Evolutionary conservation across 78 protist genomes (phyloP), one percentile per base, ranked within the genome.

Genomic region (Dictyostelium firmibasis): DNA sequence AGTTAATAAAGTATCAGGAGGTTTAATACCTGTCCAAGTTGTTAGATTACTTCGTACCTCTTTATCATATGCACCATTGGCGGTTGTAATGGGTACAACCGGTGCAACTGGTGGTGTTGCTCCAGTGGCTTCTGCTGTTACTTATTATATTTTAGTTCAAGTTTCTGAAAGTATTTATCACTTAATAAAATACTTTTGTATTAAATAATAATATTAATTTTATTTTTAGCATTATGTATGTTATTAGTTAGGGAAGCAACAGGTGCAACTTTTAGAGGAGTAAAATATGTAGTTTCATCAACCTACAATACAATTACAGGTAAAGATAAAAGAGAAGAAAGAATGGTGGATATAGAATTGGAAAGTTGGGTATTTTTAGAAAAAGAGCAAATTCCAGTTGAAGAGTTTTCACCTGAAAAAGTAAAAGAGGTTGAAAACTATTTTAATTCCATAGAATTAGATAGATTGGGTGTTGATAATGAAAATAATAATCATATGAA

Each of bases 151-250:
- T 43, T 43, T 89, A 31, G 82, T 89, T 14, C 94, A 89, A 35
- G 72, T 89, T 23, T 89, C 94, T 20, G 94, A 89, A 41, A 81
- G 92, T 85, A 85, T 75, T 67, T 85, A 74, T 27, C 27, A 7
- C 3, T 27, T 35, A 36, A 35, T 74, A 13, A 14, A 10, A 13
- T 29, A 14, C 27, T 70, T 14, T 25, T 69, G 35, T 14, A 74
- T 4, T 33, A 74, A 57, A 27, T 33, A 14, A 64, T 64, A 20
- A 64, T 35, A 35, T 25, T 83, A 10, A 69, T 33, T 50, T 23
- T 23, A 20, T 36, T n/a, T 74, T 78, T 25, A 86, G 92, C 94
- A 69, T 23, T 89, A n/a, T 89, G 94, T 81, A 89, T 89, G 94
- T 18, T 89, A n/a, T 83, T 89, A 25, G 74, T 89, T 14, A 89